These are phyloP conservation scores for Pilatotrama ljubarskyi DNA, from an alignment of 768 basidiomycete genomes.

Conservation along the genomic window DNA sequence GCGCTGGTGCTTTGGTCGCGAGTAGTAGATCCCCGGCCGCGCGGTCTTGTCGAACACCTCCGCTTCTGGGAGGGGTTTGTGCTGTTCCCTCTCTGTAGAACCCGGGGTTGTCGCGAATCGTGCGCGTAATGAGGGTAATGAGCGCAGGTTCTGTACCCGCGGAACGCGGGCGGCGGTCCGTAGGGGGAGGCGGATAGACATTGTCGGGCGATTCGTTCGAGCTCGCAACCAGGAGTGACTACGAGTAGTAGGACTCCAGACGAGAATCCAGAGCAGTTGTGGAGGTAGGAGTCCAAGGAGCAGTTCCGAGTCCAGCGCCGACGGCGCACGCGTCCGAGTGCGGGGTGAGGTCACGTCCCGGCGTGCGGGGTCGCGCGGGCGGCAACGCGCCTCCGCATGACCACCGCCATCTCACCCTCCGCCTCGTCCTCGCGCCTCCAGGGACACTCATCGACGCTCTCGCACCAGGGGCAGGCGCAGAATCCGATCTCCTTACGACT, in stretches of 20 bases:
- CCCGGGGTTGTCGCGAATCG: slow-evolving; percentile 6
- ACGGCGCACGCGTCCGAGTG: background rate
- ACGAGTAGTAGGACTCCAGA: slow-evolving; percentile 3
- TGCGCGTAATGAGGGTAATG: background rate
- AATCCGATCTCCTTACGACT: slow-evolving; percentile 84
- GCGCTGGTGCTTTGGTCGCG: slow-evolving; percentile 37
- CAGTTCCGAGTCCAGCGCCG: too few species aligned
- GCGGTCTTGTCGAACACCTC: slow-evolving; percentile 48
- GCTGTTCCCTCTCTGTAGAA: background rate
- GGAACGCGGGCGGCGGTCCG: background rate
- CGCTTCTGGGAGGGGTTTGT: slow-evolving; percentile 26
- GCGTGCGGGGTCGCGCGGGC: slow-evolving; percentile 12
- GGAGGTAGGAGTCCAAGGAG: slow-evolving; percentile 24
- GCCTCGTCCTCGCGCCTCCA: slow-evolving; percentile 22
- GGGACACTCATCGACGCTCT: slow-evolving; percentile 15
- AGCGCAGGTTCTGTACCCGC: background rate
- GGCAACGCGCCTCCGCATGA: slow-evolving; percentile 18
- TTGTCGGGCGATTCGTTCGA: background rate
- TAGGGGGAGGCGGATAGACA: slow-evolving; percentile 6
- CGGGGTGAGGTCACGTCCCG: background rate
- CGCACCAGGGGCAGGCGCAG: slow-evolving; percentile 31
- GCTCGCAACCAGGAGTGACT: background rate
- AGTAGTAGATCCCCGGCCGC: slow-evolving; percentile 46
- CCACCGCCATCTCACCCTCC: slow-evolving; percentile 25
- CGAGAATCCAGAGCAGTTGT: background rate